These are phyloP conservation scores for Musa itinerans DNA, from an alignment of 176 grass and related monocot species.

Conservation along the genomic window DNA sequence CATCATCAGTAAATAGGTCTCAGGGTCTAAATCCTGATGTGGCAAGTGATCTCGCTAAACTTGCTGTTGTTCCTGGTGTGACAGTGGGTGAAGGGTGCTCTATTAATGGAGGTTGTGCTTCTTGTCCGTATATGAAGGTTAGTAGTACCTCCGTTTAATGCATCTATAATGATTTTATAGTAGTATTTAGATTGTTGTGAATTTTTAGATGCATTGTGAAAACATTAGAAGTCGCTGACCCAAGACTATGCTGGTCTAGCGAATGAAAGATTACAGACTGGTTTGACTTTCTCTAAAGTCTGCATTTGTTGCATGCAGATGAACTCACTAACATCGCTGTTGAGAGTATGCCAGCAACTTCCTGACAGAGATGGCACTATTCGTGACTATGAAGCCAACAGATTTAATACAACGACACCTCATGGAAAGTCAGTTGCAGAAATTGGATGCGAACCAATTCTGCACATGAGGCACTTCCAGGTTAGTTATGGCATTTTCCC, in stretches of 20 bases:
- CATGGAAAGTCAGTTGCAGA: slow-evolving; percentile 79
- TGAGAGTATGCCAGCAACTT: slow-evolving; percentile 74
- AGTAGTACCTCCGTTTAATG: not conserved
- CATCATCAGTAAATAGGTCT: slow-evolving; percentile 35
- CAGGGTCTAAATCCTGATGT: slow-evolving; percentile 27
- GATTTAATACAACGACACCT: slow-evolving; percentile 71
- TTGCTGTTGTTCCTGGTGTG: slow-evolving; percentile 77
- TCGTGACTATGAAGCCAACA: slow-evolving; percentile 51
- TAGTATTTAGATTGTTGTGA: not conserved
- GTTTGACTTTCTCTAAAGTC: slow-evolving; percentile 10
- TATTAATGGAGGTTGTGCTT: slow-evolving; percentile 92
- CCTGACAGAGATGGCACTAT: slow-evolving; percentile 52
- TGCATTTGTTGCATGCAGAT: slow-evolving; percentile 45
- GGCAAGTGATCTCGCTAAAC: slow-evolving; percentile 35
- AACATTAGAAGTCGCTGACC: too few relatives aligned
- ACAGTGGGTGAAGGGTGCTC: slow-evolving; percentile 80
- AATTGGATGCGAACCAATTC: slow-evolving; percentile 89
- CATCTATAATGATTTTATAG: not conserved
- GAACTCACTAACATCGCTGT: slow-evolving; percentile 67
- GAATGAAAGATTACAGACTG: not conserved
- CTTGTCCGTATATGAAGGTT: slow-evolving; percentile 99
- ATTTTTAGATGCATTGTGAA: too few relatives aligned
- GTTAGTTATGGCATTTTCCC: slow-evolving; percentile 18
- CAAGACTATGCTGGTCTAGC: slow-evolving; percentile 1
- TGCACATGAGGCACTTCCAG: slow-evolving; percentile 98